A percentile compares a stretch with the other conserved stretches of the same genome.
Conservation (phyloP, 2,329 filamentous ascomycete species). For the Colletotrichum sp. region DNA sequence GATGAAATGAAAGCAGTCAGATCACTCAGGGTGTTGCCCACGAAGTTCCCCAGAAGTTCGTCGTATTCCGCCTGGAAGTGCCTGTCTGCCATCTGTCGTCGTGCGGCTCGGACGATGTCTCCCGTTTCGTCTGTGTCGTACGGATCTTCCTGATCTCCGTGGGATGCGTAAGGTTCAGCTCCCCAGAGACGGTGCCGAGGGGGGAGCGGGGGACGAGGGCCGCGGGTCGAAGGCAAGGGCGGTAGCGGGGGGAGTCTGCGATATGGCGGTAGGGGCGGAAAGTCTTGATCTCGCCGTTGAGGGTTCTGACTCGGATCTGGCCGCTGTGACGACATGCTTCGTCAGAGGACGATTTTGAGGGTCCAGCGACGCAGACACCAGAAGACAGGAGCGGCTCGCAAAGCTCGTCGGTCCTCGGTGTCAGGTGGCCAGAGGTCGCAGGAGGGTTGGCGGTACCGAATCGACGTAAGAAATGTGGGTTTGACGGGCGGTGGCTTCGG, state of each 20-base stretch:
- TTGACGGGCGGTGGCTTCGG: background rate
- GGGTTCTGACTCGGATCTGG: slow-evolving; percentile 26
- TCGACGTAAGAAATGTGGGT: slow-evolving; percentile 4
- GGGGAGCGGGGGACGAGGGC: background rate
- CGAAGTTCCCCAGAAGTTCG: slow-evolving; percentile 16
- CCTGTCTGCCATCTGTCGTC: slow-evolving; percentile 17
- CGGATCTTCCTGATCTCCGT: background rate
- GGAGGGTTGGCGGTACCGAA: background rate
- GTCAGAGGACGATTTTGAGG: slow-evolving; percentile 2
- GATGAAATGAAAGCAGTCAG: slow-evolving; percentile 13
- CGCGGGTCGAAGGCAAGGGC: background rate
- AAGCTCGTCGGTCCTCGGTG: background rate
- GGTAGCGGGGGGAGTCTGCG: slow-evolving; percentile 37
- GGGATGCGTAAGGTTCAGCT: background rate
- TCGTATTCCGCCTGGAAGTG: slow-evolving; percentile 23
- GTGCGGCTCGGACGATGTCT: background rate
- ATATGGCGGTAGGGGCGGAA: slow-evolving; percentile 33
- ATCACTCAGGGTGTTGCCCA: slow-evolving; percentile 12
- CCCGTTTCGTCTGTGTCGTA: background rate
- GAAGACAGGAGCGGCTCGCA: background rate
- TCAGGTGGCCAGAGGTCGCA: background rate
- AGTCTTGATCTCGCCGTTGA: slow-evolving; percentile 36
- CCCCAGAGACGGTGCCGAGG: slow-evolving; percentile 7
- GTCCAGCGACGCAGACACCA: slow-evolving; percentile 18
- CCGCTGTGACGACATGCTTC: slow-evolving; percentile 23